Evolutionary conservation across 202 grass and related monocot genomes (phyloP), one percentile per base, ranked within the genome.

Genomic region (Panicum virgatum): DNA sequence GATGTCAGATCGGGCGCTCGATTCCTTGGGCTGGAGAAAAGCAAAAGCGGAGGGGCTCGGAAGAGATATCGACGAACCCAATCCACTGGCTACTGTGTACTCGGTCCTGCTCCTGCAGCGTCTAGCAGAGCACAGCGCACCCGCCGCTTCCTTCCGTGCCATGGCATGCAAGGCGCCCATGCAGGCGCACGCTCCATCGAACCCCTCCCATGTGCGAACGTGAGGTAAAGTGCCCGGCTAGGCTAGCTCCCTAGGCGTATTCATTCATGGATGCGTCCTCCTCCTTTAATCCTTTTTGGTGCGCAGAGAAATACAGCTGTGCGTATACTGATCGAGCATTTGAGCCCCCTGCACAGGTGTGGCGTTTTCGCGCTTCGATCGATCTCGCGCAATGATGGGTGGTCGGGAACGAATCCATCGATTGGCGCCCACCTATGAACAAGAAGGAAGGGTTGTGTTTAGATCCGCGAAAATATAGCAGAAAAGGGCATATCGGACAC

Each of bases 171-270:
- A 45, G 43, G 27, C 42, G 75, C 76, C 60, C 75, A 26, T 40
- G 51, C 70, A 53, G 12, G 2, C 29, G 69, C 45, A 72, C 44
- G 65, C 40, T 54, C 26, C 19, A 20, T 56, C 37, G 60, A 40
- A 38, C 60, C 32, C 2, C 6, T 12, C 30, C 34, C 82, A 80
- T 85, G 87, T 85, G 87, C 87, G 14, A 42, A 59, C 80, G 52
- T 80, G 84, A 62, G 73, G 73, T 43, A 84, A 88, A 88, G 81
- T 20, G 44, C 61, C 23, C 32, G 9, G 60, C 69, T 80, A 69
- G 9, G 60, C 69, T 80, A 69, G 60, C 60, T 20, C 40, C 15
- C 56, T 62, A 59, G 45, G 45, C 44, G 48, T 64, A 12, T 60
- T 44, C 43, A 54, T 38, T 59, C 16, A 6, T 7, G 43, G 38